Percentiles rank a stretch among this genome's conserved stretches.
These are phyloP conservation scores for Fonsecaea multimorphosa DNA, from an alignment of 2,329 filamentous ascomycete species.

Conservation along the genomic window DNA sequence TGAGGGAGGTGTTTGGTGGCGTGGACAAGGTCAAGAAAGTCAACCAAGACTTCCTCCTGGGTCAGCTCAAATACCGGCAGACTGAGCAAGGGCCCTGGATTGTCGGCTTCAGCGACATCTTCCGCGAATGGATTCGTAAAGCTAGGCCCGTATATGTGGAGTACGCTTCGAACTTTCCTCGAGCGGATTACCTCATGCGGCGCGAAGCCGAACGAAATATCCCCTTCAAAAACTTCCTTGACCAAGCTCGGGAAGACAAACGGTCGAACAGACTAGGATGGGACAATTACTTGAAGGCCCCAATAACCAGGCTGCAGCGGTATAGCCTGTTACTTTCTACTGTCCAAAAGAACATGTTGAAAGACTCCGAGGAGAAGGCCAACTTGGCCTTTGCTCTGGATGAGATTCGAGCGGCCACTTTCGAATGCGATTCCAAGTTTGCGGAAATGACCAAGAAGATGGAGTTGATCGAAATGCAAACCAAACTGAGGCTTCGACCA, in stretches of 20 bases:
- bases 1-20: slow-evolving; percentile 86
- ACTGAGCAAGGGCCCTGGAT: slow-evolving; percentile 97
- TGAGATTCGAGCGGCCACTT: slow-evolving; percentile 86
- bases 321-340: slow-evolving; percentile 84
- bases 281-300: slow-evolving; percentile 92
- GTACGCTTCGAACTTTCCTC: slow-evolving; percentile 86
- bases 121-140: slow-evolving; percentile 97
- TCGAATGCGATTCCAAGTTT: slow-evolving; percentile 90
- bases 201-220: slow-evolving; percentile 85
- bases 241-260: slow-evolving; percentile 78
- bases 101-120: slow-evolving; percentile 91
- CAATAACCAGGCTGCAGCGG: slow-evolving; percentile 88
- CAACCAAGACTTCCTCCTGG: slow-evolving; percentile 89
- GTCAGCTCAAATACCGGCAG: slow-evolving; percentile 94
- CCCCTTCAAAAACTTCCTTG: slow-evolving; percentile 83
- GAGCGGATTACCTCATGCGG: slow-evolving; percentile 80
- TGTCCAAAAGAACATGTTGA: slow-evolving; percentile 80
- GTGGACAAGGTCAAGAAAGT: slow-evolving; percentile 85
- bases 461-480: slow-evolving; percentile 80
- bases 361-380: slow-evolving; percentile 86
- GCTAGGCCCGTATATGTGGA: slow-evolving; percentile 87
- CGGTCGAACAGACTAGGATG: slow-evolving; percentile 83
- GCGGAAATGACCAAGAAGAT: slow-evolving; percentile 92
- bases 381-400: slow-evolving; percentile 84
- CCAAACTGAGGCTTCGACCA: slow-evolving; percentile 82